These are phyloP conservation scores for Corynespora cassiicola DNA, from an alignment of 2,329 filamentous ascomycete genomes.

Conservation along the genomic window DNA sequence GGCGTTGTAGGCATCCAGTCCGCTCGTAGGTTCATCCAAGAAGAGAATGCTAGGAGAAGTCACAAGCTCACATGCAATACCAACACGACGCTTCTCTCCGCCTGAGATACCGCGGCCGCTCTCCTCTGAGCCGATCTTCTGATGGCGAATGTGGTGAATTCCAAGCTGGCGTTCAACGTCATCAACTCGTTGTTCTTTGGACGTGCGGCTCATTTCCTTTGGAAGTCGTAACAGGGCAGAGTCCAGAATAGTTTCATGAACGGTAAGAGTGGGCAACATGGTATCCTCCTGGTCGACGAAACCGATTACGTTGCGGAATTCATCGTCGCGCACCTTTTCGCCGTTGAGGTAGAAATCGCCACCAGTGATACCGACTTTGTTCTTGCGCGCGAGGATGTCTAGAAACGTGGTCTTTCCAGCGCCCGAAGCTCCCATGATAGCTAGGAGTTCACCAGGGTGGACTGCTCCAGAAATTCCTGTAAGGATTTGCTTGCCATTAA, in stretches of 20 bases:
- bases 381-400: conserved; percentile 94
- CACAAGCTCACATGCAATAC: conserved; percentile 96
- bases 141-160: conserved; percentile 92
- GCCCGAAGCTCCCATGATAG: conserved; percentile 97
- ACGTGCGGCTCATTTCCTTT: conserved; percentile 81
- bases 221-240: conserved; percentile 93
- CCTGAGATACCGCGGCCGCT: conserved; percentile 95
- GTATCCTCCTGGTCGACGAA: conserved; percentile 99
- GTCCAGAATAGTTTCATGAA: conserved; percentile 96
- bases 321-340: conserved; percentile 81
- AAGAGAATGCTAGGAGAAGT: conserved; percentile 97
- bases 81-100: conserved; percentile 93
- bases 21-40: conserved; percentile 95
- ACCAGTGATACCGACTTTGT: conserved; percentile 80
- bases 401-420: conserved; percentile 97
- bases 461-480: conserved; percentile 81
- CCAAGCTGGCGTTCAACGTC: conserved; percentile 97
- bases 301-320: conserved; percentile 91
- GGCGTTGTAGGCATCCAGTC: conserved; percentile 94
- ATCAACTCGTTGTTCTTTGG: conserved; percentile 90
- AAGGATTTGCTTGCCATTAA: conserved; percentile 89
- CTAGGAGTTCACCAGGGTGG: conserved; percentile 93
- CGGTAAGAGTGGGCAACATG: conserved; percentile 92
- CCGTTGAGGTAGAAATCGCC: conserved; percentile 95
- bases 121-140: conserved; percentile 95